Evolutionary conservation across 371 early-diverging fungal species (phyloP), one percentile per base, ranked within the genome.

Genomic region (Mortierella polycephala): DNA sequence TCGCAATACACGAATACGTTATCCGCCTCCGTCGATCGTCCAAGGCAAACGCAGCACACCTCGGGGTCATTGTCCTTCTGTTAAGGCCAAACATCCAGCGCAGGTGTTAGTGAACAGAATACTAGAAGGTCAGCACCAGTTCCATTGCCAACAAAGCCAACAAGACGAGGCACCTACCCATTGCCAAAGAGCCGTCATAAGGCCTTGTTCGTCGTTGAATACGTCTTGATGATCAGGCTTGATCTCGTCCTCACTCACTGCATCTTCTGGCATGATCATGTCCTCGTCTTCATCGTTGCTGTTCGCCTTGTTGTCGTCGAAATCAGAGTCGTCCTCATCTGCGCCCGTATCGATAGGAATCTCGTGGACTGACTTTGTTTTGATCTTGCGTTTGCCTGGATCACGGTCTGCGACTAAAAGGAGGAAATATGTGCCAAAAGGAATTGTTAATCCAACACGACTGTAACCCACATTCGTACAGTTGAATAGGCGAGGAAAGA

Each of bases 1-100:
- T 86, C 87, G 55, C 87, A 86, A 63, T 85, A 84, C 8, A 84
- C 84, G 61, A 86, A 75, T 14, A 81, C 81, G 52, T 84, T 83
- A n/a, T 69, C 70, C 18, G 73, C 81, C 20, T 81, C 81, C 1
- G 83, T 77, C n/a, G 76, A 77, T 46, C 79, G 73, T 21, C 82
- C 84, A 30, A 84, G 82, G 60, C 87, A 86, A 14, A 86, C 74
- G 44, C 87, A 86, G 59, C 87, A 86, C 6, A 83, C 80, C 21
- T 83, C 84, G 12, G 86, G 86, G 66, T 85, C 84, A 49, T 84
- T 71, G 37, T 75, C 64, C 69, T 85, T 85, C 83, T 83, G 51
- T 62, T 41, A 41, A 13, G 7, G 13, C 20, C 39, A 45, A 18
- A n/a, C 18, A 18, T 51, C 30, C 30, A 30, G 30, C 30, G 23